phyloP scores from a whole-genome alignment of 495 filamentous ascomycete genomes.

The Trichoderma gamsii region DNA sequence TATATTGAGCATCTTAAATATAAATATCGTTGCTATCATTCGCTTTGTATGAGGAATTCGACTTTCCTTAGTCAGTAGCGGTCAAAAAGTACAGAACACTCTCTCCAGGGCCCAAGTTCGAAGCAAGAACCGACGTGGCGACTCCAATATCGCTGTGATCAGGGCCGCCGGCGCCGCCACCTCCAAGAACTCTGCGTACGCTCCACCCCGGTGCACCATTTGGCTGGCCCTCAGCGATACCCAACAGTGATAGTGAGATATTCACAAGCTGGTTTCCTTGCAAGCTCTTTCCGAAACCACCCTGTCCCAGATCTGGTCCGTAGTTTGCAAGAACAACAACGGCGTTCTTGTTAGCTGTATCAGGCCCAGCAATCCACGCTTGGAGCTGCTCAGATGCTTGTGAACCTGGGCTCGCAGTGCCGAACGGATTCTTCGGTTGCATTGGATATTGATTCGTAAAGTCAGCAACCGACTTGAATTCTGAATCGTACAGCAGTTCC shows the following conservation, averaged over 20 bases:
- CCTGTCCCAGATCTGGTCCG: background rate
- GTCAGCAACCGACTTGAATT: background rate
- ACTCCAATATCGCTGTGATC: background rate
- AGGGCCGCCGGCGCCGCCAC: background rate
- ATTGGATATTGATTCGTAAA: background rate
- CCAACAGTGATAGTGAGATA: background rate
- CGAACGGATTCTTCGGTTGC: slow-evolving; percentile 6
- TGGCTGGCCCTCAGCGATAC: background rate
- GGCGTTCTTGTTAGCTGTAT: background rate
- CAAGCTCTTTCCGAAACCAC: background rate
- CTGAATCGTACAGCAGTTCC: background rate
- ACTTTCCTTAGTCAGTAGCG: background rate
- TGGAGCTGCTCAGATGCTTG: slow-evolving; percentile 10
- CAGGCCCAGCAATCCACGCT: background rate
- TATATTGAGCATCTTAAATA: too few relatives aligned
- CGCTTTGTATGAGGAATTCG: background rate
- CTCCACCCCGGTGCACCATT: background rate
- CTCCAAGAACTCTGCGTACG: slow-evolving; percentile 4
- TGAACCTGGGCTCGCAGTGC: background rate
- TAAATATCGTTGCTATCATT: too few relatives aligned
- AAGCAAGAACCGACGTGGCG: background rate
- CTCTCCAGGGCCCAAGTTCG: background rate
- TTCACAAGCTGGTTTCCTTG: background rate
- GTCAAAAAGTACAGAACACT: background rate
- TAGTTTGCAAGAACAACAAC: slow-evolving; percentile 4